These are phyloP conservation scores for Piloderma croceum DNA, from an alignment of 768 basidiomycete genomes.

Conservation along the genomic window DNA sequence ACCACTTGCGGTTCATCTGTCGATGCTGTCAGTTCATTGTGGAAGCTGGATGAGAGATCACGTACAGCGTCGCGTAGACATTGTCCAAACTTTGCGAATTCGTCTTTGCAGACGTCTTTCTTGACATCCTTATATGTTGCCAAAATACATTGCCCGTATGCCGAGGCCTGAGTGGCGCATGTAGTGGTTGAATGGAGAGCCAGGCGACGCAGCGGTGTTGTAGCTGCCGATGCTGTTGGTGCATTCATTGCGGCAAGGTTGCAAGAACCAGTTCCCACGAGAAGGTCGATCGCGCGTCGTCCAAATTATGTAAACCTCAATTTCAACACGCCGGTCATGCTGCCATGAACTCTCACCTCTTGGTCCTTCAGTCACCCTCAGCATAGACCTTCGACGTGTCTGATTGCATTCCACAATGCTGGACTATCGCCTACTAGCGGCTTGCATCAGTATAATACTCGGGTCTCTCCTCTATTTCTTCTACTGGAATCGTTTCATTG, in stretches of 20 bases:
- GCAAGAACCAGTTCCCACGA: too few relatives aligned
- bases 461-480: constrained; percentile 73
- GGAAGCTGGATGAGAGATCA: constrained; percentile 17
- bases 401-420: neutral
- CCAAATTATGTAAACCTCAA: too few relatives aligned
- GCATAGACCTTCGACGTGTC: too few relatives aligned
- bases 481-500: constrained; percentile 87
- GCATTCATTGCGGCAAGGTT: constrained; percentile 17
- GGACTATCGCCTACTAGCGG: constrained; percentile 44
- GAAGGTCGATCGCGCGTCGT: too few relatives aligned
- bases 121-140: constrained; percentile 77
- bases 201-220: constrained; percentile 53
- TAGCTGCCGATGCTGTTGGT: constrained; percentile 25
- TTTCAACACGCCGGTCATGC: too few relatives aligned
- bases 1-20: constrained; percentile 58
- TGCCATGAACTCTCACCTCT: too few relatives aligned
- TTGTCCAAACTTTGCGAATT: constrained; percentile 77
- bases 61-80: constrained; percentile 79
- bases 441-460: constrained; percentile 51
- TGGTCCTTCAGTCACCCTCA: too few relatives aligned
- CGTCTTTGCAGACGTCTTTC: constrained; percentile 77
- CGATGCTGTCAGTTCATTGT: constrained; percentile 1
- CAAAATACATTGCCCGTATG: constrained; percentile 86
- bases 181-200: constrained; percentile 70
- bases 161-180: constrained; percentile 64